Evolutionary conservation across 2,329 filamentous ascomycete species (phyloP).

Genomic region (Cordyceps pruinosa): DNA sequence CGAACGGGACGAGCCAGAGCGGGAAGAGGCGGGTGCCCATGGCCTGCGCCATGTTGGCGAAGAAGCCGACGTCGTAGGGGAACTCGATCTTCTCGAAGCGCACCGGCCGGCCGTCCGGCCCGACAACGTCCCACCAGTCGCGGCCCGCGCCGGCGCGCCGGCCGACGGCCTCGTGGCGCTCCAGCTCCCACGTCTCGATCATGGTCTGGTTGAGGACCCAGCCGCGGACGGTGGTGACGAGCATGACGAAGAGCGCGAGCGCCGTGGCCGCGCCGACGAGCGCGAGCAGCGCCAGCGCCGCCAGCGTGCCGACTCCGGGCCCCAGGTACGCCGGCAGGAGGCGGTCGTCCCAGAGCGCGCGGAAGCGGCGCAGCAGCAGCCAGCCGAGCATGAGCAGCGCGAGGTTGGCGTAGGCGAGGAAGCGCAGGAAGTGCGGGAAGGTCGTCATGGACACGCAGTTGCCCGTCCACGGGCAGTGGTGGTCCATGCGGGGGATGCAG

Average conservation of each 20-base stretch:
- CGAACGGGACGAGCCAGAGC: constrained; percentile 64
- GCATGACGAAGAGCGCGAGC: constrained; percentile 57
- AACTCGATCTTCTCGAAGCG: constrained; percentile 63
- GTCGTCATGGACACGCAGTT: constrained; percentile 80
- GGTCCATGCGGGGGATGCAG: constrained; percentile 76
- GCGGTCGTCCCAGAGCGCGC: constrained; percentile 57
- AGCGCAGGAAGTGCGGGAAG: constrained; percentile 76
- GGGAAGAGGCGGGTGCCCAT: constrained; percentile 65
- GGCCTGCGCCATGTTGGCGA: constrained; percentile 63
- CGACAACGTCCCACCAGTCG: constrained; percentile 37
- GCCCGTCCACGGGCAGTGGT: constrained; percentile 78
- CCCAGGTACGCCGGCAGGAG: constrained; percentile 68
- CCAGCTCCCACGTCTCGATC: constrained; percentile 72
- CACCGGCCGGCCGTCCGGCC: constrained; percentile 33
- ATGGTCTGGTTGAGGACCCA: constrained; percentile 67
- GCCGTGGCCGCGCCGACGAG: constrained; percentile 52
- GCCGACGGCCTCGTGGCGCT: constrained; percentile 54
- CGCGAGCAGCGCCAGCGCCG: constrained; percentile 53
- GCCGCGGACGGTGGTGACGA: constrained; percentile 54
- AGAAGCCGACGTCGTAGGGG: constrained; percentile 74
- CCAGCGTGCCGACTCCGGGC: constrained; percentile 52
- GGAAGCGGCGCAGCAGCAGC: constrained; percentile 53
- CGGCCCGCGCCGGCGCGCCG: constrained; percentile 38
- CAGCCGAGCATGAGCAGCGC: constrained; percentile 56
- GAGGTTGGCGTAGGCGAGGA: constrained; percentile 62